Evolutionary conservation across 164 flowering plant species (phyloP).

Genomic region (grape (Vitis vinifera)): ASM3070453v1 NC_081814.1:5722501-5723000

Average conservation of each 20-base stretch:
- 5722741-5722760: neutral
- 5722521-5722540: no score
- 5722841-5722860: neutral
- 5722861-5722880: neutral
- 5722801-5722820: no score
- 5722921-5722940: slow-evolving; percentile 94
- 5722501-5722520: no score
- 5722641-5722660: slow-evolving; percentile 92
- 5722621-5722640: neutral
- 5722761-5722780: neutral
- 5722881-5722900: neutral
- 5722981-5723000: slow-evolving; percentile 99
- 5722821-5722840: neutral
- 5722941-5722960: slow-evolving; percentile 99
- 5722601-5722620: no score
- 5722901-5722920: slow-evolving; percentile 15
- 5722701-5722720: slow-evolving; percentile 75
- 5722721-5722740: slow-evolving; percentile 57
- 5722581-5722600: no score
- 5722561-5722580: no score
- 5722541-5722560: no score
- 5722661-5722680: slow-evolving; percentile 90
- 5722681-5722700: slow-evolving; percentile 57
- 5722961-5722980: slow-evolving; percentile 88
- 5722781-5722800: neutral